These are phyloP conservation scores for Blastobotrys raffinosifermentans DNA, from an alignment of 1,139 yeast species.

Conservation along the genomic window DNA sequence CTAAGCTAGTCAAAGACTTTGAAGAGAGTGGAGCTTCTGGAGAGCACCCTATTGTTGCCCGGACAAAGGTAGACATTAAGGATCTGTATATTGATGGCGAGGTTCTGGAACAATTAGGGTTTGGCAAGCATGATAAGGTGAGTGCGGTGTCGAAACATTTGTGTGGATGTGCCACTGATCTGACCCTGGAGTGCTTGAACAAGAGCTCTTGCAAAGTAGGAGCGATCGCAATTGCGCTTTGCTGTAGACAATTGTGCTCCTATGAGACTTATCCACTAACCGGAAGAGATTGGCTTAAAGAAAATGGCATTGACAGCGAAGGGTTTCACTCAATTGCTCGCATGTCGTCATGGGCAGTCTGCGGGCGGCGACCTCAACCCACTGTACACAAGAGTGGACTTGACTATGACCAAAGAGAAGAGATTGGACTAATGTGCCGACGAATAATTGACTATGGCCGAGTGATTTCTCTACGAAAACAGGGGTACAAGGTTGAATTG, in stretches of 20 bases:
- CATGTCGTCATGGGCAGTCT: conserved; percentile 84
- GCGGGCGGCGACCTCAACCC: conserved; percentile 47
- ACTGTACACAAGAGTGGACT: conserved; percentile 29
- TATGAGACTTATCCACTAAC: conserved; percentile 46
- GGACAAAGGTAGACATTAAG: conserved; percentile 72
- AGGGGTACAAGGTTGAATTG: conserved; percentile 39
- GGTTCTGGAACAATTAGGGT: not conserved
- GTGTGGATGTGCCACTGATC: conserved; percentile 92
- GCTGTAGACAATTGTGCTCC: conserved; percentile 84
- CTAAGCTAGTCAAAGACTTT: conserved; percentile 55
- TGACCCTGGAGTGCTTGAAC: conserved; percentile 55
- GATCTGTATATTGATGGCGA: conserved; percentile 49
- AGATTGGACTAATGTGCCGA: conserved; percentile 61
- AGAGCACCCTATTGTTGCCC: conserved; percentile 30
- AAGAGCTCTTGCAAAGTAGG: conserved; percentile 40
- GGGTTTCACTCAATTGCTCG: conserved; percentile 55
- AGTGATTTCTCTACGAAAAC: conserved; percentile 40
- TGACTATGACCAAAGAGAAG: conserved; percentile 40
- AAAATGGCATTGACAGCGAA: conserved; percentile 24
- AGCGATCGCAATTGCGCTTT: conserved; percentile 82
- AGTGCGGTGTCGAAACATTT: conserved; percentile 80
- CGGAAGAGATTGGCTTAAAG: conserved; percentile 34
- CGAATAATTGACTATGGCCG: conserved; percentile 62
- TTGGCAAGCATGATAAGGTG: conserved; percentile 20
- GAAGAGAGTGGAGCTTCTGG: conserved; percentile 13